Evolutionary conservation across 139 green algal species (phyloP), one percentile per base, ranked within the genome.

Genomic region (Gonium pectorale): DNA sequence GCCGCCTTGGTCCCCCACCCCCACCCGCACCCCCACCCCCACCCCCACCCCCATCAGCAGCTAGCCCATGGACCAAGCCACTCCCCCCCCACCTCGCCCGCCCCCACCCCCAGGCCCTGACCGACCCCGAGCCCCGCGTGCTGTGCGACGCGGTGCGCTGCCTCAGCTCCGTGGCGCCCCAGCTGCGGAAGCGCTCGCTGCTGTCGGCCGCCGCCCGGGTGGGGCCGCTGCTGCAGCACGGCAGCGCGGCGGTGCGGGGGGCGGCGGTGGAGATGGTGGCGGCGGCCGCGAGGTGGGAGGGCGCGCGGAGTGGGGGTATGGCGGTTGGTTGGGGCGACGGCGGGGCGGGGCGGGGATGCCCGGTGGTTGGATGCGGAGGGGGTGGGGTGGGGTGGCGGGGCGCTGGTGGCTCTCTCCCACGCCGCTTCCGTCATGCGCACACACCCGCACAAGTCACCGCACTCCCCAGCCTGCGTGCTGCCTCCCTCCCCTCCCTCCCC

Each of bases 91-190:
- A 8, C 40, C 59, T 66, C 33, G 15, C 33, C 3, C 29, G 26
- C 31, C 3, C n/a, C 29, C 46, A 33, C 21, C n/a, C 29, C 43
- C 88, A 95, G 92, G 92, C 93, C 19, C 87, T 98, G 80, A 64
- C 71, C 6, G 94, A 97, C 83, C 56, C 79, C 0, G 81, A 96
- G 80, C 70, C 91, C 0, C 63, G 90, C 0, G 96, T 97, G 31
- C 89, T 95, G 52, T 88, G 81, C 1, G 89, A 92, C 44, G 95
- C 95, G 5, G 72, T 97, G 40, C 67, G 85, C 49, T 96, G 96
- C 86, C 90, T 98, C 29, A 89, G 89, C 0, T 44, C 72, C 0
- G 82, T 95, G 0, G 72, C 73, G 3, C 22, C n/a, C 38, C 81
- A 92, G 74, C 88, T 96, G 64, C 79, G 86, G 54, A 94, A 94